Base-by-base conservation (phyloP, 345 rosid genomes). In the Rhizophora apiculata region DNA sequence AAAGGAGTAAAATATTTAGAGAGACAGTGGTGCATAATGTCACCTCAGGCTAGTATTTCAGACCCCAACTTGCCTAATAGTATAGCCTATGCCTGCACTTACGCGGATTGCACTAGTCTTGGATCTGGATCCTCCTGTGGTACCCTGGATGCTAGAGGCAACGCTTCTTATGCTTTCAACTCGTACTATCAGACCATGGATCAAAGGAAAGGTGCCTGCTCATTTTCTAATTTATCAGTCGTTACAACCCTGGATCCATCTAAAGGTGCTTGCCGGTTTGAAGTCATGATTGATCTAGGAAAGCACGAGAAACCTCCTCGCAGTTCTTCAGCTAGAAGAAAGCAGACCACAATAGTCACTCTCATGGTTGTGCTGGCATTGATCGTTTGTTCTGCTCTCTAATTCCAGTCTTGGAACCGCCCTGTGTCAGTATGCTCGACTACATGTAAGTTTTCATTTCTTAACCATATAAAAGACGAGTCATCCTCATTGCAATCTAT, bases 101-200 rank as follows among this genome's bases (percentile, higher is more conserved):
- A 74, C 4, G 62, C 72, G 9, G 77, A 74, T 43, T 39, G 72
- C 63, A 74, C 72, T 1, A 62, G 68, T 18, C 68, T 74, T 10
- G 77, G 77, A 6, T 29, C 39, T n/a, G 77, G 77, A 57, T 74
- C 72, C 6, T 54, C 72, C 49, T 68, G 77, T n/a, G 63, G 72
- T 6, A 29, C 20, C 6, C 68, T 74, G 62, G 72, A 62, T 63
- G 68, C 48, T 30, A 55, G 30, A 30, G 13, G 52, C 27, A 68
- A 74, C 43, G 77, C 72, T 43, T 74, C 68, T 55, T 74, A 68
- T 74, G 68, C 77, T 54, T 74, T 74, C 48, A 74, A 74, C 64
- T 22, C 56, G 39, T 68, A 68, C 51, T 74, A 68, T 18, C 77
- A 68, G 68, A 57, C 77, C 2, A 11, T 56, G 68, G 68, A 74